These are phyloP conservation scores for Arabidopsis suecica DNA, from an alignment of 345 rosid species.

Conservation along the genomic window DNA sequence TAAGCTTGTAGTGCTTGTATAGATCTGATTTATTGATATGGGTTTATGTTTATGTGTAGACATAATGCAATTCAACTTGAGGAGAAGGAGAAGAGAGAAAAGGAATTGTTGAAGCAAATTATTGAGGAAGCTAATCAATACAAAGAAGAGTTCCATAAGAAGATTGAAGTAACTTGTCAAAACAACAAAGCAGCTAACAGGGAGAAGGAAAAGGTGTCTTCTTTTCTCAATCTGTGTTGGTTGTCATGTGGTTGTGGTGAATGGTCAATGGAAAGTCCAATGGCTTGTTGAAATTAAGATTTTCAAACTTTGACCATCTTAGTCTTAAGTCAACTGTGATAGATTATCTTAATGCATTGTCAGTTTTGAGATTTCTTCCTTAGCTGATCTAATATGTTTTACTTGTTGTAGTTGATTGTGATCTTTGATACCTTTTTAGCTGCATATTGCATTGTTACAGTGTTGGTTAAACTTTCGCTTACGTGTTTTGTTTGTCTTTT, in stretches of 20 bases:
- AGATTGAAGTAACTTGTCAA: conserved; percentile 61
- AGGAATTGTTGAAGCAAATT: conserved; percentile 60
- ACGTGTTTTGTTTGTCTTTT: conserved; percentile 25
- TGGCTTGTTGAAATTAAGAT: conserved; percentile 1
- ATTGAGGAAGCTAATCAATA: conserved; percentile 68
- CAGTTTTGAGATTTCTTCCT: not conserved
- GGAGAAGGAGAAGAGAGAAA: conserved; percentile 85
- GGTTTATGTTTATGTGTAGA: conserved; percentile 45
- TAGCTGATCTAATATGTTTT: not conserved
- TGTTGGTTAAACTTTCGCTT: conserved; percentile 14
- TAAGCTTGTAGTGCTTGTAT: not conserved
- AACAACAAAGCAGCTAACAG: conserved; percentile 66
- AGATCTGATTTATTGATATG: conserved; percentile 21
- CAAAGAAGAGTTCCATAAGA: conserved; percentile 66
- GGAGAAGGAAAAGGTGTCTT: conserved; percentile 70
- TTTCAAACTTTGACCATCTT: conserved; percentile 13
- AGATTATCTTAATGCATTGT: conserved; percentile 10
- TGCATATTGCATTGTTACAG: not conserved
- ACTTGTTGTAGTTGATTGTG: conserved; percentile 7
- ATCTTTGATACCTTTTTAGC: not conserved
- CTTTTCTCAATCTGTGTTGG: conserved; percentile 20
- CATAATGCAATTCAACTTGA: conserved; percentile 68
- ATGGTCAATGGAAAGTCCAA: not conserved
- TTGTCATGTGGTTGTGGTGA: not conserved
- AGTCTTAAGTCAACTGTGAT: conserved; percentile 1